These are phyloP conservation scores for Bolboschoenoplectus hybrid DNA, from an alignment of 202 grass and related monocot genomes.

Conservation along the genomic window DNA sequence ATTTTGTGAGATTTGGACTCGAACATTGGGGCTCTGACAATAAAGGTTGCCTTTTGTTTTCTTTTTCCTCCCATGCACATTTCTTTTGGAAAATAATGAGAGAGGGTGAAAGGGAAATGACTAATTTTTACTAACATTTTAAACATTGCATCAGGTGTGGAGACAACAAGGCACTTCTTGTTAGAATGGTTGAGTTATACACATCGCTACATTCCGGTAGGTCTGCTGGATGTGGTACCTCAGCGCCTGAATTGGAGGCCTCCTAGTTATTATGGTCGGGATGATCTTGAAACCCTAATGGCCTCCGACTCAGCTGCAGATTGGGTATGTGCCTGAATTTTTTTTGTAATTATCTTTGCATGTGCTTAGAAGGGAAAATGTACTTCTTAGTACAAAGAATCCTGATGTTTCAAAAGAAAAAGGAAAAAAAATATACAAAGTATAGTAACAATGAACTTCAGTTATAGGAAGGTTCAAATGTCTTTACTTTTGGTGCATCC, in stretches of 20 bases:
- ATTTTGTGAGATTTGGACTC: conserved; percentile 72
- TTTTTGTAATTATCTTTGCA: neutral
- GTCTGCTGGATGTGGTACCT: conserved; percentile 74
- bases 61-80: neutral
- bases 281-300: conserved; percentile 96
- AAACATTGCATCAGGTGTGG: conserved; percentile 58
- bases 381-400: neutral
- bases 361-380: neutral
- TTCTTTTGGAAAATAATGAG: neutral
- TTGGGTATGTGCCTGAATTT: conserved; percentile 58
- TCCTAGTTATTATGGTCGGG: conserved; percentile 76
- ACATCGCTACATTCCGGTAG: conserved; percentile 74
- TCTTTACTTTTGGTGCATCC: no score
- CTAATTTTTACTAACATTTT: neutral
- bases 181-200: conserved; percentile 94
- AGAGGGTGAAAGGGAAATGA: neutral
- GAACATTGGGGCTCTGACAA: conserved; percentile 94
- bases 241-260: conserved; percentile 88
- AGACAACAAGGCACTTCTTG: conserved; percentile 88
- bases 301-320: conserved; percentile 91
- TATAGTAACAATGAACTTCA: neutral
- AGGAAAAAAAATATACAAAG: neutral
- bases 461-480: no score
- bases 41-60: conserved; percentile 59
- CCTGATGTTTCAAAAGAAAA: neutral